Evolutionary conservation across 495 filamentous ascomycete species (phyloP), one percentile per base, ranked within the genome.

Genomic region (Penicillium silybi): DNA sequence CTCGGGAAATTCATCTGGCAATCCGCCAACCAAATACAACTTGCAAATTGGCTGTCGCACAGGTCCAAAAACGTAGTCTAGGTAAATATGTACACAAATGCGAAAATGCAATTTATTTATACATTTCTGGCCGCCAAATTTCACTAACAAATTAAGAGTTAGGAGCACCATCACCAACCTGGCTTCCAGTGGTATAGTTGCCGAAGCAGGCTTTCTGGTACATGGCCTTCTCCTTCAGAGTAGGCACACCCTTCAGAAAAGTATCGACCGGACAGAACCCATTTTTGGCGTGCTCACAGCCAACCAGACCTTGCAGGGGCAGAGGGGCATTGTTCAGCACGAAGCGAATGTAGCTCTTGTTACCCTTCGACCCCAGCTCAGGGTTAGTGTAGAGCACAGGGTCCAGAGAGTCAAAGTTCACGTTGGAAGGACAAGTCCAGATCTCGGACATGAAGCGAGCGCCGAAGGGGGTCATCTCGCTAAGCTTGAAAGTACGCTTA

Each of bases 381-480:
- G 65, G 67, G 50, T 70, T 70, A 10, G n/a, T 41, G 34, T 70
- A 70, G 9, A 65, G 44, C 4, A 62, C 52, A 0, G 53, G 58
- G 23, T 61, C 59, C 32, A 70, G 34, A 3, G 52, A 10, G 0
- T 48, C 27, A 20, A 66, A 53, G 0, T 48, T 47, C 3, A 35
- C 16, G 17, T 57, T 34, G 7, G 48, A 11, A 11, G 67, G 67
- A 45, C 65, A 68, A 11, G 53, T 65, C 65, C 65, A 70, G 47
- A 88, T 66, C 58, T 88, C 84, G 13, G 85, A 84, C 56, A 85
- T 78, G 2, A 88, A 64, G 4, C 83, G 69, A 0, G 80, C 82
- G 11, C 74, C 83, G 57, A 87, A 88, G 4, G 84, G 83, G 23
- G 79, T 77, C 20, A 88, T 61, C 23, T 69, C 48, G 20, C 48